Evolutionary conservation across 176 grass and related monocot species (phyloP).

Genomic region (Aechmea fasciata): DNA sequence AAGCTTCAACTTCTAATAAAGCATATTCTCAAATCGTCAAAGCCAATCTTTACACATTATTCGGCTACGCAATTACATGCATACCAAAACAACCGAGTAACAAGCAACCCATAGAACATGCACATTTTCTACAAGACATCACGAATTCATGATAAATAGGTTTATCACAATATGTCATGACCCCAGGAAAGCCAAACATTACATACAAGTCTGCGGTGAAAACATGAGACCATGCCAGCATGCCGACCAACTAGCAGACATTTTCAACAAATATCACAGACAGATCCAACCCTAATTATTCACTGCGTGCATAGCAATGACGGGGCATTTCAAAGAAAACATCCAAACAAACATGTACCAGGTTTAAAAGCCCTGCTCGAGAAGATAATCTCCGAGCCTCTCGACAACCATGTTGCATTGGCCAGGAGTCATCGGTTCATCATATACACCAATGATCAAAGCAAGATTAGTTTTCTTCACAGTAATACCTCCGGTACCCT

Average conservation of each 20-base stretch:
- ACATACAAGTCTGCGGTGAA: not conserved
- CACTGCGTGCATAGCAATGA: not conserved
- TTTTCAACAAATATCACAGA: conserved; percentile 3
- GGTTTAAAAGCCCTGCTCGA: conserved; percentile 33
- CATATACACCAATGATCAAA: conserved; percentile 24
- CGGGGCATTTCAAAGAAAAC: not conserved
- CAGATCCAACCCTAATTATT: conserved; percentile 7
- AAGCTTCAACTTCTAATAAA: no score
- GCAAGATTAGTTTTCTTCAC: conserved; percentile 31
- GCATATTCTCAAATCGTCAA: no score
- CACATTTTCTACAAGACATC: no score
- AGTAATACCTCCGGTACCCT: conserved; percentile 35
- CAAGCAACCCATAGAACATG: not conserved
- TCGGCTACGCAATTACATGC: not conserved
- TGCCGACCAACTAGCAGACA: not conserved
- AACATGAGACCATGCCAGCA: not conserved
- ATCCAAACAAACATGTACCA: not conserved
- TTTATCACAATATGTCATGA: not conserved
- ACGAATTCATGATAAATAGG: not conserved
- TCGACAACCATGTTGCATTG: conserved; percentile 44
- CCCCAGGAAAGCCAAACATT: not conserved
- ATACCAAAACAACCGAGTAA: not conserved
- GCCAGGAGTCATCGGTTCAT: conserved; percentile 39
- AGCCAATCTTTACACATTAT: no score
- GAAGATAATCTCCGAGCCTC: conserved; percentile 41